phyloP scores from a whole-genome alignment of 495 filamentous ascomycete species.

The Cladorrhinum samala region DNA sequence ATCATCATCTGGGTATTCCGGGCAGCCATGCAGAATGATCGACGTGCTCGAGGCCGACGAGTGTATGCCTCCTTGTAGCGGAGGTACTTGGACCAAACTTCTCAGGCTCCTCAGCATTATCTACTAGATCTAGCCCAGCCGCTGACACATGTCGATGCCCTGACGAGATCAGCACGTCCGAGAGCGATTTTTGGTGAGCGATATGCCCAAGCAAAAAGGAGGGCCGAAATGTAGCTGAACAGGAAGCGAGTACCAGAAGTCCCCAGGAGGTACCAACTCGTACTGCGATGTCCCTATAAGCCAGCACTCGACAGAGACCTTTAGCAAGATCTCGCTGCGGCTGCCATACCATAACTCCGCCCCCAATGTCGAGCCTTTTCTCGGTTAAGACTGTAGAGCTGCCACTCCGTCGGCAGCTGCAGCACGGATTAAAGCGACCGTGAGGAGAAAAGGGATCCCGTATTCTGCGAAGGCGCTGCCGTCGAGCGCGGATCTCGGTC shows the following conservation, averaged over 20 bases:
- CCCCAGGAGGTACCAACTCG: conserved; percentile 17
- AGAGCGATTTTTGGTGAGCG: no score
- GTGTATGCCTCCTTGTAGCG: no score
- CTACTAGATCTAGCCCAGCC: no score
- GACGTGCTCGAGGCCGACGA: no score
- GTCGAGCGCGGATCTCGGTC: conserved; percentile 9
- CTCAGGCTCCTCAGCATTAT: no score
- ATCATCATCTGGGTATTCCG: no score
- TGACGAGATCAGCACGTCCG: no score
- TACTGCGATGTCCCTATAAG: conserved; percentile 14
- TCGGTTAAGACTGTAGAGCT: conserved; percentile 13
- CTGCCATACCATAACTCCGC: neutral
- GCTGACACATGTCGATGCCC: no score
- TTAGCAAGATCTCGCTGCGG: neutral
- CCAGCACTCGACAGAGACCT: neutral
- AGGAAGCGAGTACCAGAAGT: conserved; percentile 16
- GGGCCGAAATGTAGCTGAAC: no score
- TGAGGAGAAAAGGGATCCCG: conserved; percentile 7
- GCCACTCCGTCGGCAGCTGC: conserved; percentile 12
- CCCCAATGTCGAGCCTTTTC: neutral
- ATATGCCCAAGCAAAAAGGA: no score
- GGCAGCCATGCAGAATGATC: no score
- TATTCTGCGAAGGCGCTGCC: neutral
- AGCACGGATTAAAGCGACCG: conserved; percentile 4
- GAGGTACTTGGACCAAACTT: no score